Conservation (phyloP, 108 stramenopile species). For the Stephanodiscus minutulus region DNA sequence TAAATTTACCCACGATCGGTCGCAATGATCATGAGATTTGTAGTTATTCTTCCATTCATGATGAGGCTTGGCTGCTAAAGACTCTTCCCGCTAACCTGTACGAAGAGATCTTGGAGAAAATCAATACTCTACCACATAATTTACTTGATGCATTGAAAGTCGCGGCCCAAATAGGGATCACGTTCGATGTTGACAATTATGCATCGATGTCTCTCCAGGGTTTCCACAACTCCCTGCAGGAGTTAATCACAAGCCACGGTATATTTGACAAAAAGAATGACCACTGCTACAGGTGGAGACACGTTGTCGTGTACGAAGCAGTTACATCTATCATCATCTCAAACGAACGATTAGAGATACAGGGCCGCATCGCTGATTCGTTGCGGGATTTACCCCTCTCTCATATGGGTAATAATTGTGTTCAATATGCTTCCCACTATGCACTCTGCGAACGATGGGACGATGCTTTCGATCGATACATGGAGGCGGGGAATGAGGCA, state of each 20-base stretch:
- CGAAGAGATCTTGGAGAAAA: slow-evolving; percentile 32
- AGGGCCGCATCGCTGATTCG: slow-evolving; percentile 24
- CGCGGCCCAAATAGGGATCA: slow-evolving; percentile 33
- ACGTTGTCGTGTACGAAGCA: slow-evolving; percentile 37
- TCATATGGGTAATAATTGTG: slow-evolving; percentile 7
- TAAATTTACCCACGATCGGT: slow-evolving; percentile 12
- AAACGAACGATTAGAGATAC: slow-evolving; percentile 36
- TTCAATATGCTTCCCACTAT: slow-evolving; percentile 29
- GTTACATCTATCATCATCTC: slow-evolving; percentile 34
- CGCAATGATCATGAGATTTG: not conserved
- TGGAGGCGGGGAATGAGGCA: slow-evolving; percentile 38
- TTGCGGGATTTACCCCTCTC: slow-evolving; percentile 9
- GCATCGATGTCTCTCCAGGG: slow-evolving; percentile 22
- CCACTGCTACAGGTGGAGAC: slow-evolving; percentile 27
- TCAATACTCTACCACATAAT: slow-evolving; percentile 31
- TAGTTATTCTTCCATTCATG: not conserved
- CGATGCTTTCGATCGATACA: slow-evolving; percentile 37
- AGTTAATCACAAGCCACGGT: slow-evolving; percentile 21
- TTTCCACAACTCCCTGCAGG: slow-evolving; percentile 18
- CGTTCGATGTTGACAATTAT: slow-evolving; percentile 21
- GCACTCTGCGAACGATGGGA: slow-evolving; percentile 32
- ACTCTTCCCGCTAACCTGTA: slow-evolving; percentile 26
- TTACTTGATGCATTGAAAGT: slow-evolving; percentile 39
- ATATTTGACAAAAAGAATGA: slow-evolving; percentile 23
- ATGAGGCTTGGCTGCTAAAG: slow-evolving; percentile 3